These are phyloP conservation scores for Flaveria ramosissima DNA, from an alignment of 129 eudicot species.

Conservation along the genomic window DNA sequence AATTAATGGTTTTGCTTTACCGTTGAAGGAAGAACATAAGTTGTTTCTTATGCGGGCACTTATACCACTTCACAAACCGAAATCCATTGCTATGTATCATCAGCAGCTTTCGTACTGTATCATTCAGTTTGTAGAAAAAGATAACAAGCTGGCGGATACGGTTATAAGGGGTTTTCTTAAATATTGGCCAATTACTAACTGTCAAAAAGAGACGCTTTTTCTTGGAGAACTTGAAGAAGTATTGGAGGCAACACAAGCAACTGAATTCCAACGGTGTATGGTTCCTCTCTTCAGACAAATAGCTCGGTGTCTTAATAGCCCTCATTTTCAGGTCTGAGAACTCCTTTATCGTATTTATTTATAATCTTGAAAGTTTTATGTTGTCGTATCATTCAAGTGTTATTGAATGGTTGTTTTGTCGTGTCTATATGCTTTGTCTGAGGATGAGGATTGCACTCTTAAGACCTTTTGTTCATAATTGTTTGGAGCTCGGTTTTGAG, in stretches of 20 bases:
- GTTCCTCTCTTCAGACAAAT: constrained; percentile 75
- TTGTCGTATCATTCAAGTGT: not conserved
- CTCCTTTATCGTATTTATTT: not conserved
- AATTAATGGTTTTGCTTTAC: constrained; percentile 82
- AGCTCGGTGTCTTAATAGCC: constrained; percentile 71
- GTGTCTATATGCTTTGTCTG: not conserved
- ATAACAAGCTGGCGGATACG: constrained; percentile 67
- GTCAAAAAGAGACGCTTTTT: constrained; percentile 81
- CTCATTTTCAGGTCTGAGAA: constrained; percentile 73
- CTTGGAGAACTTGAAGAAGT: constrained; percentile 82
- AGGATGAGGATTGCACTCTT: not conserved
- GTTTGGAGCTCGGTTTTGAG: not conserved
- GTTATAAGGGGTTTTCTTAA: constrained; percentile 75
- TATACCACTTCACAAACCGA: constrained; percentile 80
- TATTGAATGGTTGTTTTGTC: not conserved
- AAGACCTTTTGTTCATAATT: not conserved
- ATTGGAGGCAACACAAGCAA: constrained; percentile 65
- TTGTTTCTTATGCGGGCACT: constrained; percentile 75
- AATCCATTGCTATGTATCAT: constrained; percentile 70
- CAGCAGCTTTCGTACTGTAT: constrained; percentile 75
- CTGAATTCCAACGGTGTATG: constrained; percentile 73
- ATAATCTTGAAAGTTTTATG: not conserved
- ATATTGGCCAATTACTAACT: constrained; percentile 82
- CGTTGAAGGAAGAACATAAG: constrained; percentile 88
- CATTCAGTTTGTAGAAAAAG: constrained; percentile 81